Conservation (phyloP, 352 stramenopile genomes). For the Phytophthora hybrid region DNA sequence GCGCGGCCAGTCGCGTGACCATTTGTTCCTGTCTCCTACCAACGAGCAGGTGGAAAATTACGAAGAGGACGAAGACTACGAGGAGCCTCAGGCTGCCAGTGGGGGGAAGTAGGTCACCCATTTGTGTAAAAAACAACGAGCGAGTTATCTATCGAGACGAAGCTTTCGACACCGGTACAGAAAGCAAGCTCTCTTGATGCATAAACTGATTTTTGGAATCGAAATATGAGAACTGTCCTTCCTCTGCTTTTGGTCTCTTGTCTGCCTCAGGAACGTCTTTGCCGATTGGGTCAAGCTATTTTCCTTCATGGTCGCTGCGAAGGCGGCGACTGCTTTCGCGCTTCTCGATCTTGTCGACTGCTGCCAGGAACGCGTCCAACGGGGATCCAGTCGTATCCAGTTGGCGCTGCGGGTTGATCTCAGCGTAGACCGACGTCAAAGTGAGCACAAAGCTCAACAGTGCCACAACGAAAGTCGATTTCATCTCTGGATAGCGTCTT, state of each 20-base stretch:
- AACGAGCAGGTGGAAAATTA: slow-evolving; percentile 22
- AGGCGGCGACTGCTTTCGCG: slow-evolving; percentile 7
- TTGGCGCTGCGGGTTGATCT: background rate
- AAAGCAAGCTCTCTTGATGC: background rate
- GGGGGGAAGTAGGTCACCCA: slow-evolving; percentile 25
- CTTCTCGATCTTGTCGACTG: slow-evolving; percentile 15
- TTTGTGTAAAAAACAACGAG: slow-evolving; percentile 12
- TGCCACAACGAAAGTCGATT: slow-evolving; percentile 7
- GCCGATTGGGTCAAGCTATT: slow-evolving; percentile 18
- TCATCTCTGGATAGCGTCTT: slow-evolving; percentile 18
- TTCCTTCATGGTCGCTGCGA: slow-evolving; percentile 4
- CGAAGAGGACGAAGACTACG: slow-evolving; percentile 31
- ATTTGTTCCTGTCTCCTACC: slow-evolving; percentile 35
- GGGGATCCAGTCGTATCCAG: background rate
- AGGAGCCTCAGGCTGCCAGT: slow-evolving; percentile 34
- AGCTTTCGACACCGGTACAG: background rate
- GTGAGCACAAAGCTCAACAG: slow-evolving; percentile 21
- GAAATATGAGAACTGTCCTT: slow-evolving; percentile 10
- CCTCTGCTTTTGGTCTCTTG: no score
- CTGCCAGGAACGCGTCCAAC: slow-evolving; percentile 8
- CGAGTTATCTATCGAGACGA: slow-evolving; percentile 12
- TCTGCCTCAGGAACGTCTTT: background rate
- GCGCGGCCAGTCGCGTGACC: slow-evolving; percentile 20
- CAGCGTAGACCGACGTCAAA: background rate
- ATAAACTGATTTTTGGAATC: slow-evolving; percentile 22